Evolutionary conservation across 148 eudicot species (phyloP), one percentile per base, ranked within the genome.

Genomic region (Rhododendron williamsianum): DNA sequence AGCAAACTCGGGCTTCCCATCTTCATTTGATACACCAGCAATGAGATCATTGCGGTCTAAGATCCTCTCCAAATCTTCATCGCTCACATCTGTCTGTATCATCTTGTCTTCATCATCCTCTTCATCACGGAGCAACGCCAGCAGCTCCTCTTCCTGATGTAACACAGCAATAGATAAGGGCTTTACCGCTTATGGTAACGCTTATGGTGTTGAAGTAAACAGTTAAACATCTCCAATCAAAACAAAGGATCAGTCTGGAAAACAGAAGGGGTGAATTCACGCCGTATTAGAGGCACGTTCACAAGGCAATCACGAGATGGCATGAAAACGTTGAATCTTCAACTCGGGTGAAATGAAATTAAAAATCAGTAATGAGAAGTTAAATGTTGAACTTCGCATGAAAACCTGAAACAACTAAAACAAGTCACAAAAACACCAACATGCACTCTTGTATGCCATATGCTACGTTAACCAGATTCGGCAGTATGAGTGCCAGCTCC

Each of bases 41-140:
- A 94, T 38, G 86, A 97, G 88, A 85, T 97, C 99, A 83, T 91
- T 91, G 23, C 99, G 95, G 86, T 97, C 97, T 77, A 93, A 86
- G 25, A 97, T 86, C 89, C 86, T 94, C 80, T 93, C 93, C 4
- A 97, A 80, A 89, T 97, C 94, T 86, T 97, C 98, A 54, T 97
- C 93, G 10, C 96, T 95, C 71, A 97, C 88, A 60, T 94, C 98
- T 2, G 96, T 95, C 90, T 97, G 99, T 45, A 94, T 86, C 94
- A 89, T 87, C 89, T 91, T 93, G 84, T 97, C 98, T 86, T 97
- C 98, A 3, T 83, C 92, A 83, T 89, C 94, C 30, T 97, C 97
- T 30, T 92, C 92, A 3, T 95, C 94, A 15, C 91, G 93, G 15
- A 95, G 95, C 74, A 97, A 91, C 27, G 92, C 93, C 87, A 97